Evolutionary conservation across 805 yeast genomes (phyloP).

Genomic region (Wickerhamomyces sydowiorum): DNA sequence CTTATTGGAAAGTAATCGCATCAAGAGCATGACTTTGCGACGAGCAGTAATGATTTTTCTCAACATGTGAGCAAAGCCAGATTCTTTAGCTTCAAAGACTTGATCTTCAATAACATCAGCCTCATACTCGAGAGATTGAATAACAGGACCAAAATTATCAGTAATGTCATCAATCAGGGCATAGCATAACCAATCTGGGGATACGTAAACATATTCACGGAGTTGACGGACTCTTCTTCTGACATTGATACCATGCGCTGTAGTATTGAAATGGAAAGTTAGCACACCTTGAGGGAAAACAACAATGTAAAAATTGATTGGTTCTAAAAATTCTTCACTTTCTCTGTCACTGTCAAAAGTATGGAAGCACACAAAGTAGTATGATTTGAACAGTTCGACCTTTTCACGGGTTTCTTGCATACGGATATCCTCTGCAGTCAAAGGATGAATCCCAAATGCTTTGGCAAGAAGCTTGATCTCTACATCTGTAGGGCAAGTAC

Average conservation of each 20-base stretch:
- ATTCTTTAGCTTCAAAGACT: slow-evolving; percentile 72
- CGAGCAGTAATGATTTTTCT: slow-evolving; percentile 84
- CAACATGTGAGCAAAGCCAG: slow-evolving; percentile 73
- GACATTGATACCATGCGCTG: slow-evolving; percentile 66
- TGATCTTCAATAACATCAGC: slow-evolving; percentile 78
- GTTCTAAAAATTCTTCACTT: slow-evolving; percentile 76
- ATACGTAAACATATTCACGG: slow-evolving; percentile 70
- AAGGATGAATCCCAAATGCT: slow-evolving; percentile 95
- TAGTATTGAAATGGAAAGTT: slow-evolving; percentile 66
- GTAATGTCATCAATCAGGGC: slow-evolving; percentile 81
- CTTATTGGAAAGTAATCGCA: slow-evolving; percentile 85
- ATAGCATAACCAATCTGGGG: slow-evolving; percentile 79
- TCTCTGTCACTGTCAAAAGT: slow-evolving; percentile 86
- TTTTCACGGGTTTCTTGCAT: slow-evolving; percentile 97
- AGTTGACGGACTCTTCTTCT: slow-evolving; percentile 78
- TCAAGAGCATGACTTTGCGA: slow-evolving; percentile 85
- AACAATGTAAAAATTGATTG: slow-evolving; percentile 69
- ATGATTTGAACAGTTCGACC: slow-evolving; percentile 84
- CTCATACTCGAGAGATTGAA: slow-evolving; percentile 70
- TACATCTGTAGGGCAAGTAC: slow-evolving; percentile 87
- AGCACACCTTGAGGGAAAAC: slow-evolving; percentile 64
- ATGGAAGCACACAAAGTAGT: slow-evolving; percentile 95
- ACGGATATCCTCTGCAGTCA: slow-evolving; percentile 95
- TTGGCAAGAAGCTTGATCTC: slow-evolving; percentile 91
- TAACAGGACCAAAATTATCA: slow-evolving; percentile 79